These are phyloP conservation scores for Trichoderma lentiforme DNA, from an alignment of 2,329 filamentous ascomycete genomes.

Conservation along the genomic window DNA sequence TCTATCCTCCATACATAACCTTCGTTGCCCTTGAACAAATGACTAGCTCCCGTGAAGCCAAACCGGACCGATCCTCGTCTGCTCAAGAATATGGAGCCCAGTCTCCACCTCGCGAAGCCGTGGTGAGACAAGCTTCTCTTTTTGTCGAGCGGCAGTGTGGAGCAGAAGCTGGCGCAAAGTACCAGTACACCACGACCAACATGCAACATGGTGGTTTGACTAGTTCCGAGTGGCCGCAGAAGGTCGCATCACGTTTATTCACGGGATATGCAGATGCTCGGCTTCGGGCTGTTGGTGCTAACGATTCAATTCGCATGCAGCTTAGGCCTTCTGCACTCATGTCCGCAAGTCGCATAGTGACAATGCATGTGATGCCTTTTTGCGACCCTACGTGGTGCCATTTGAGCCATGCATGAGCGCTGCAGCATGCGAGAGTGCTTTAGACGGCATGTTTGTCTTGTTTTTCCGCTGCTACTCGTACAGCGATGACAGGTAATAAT, in stretches of 20 bases:
- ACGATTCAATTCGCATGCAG: neutral
- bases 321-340: neutral
- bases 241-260: constrained; percentile 17
- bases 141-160: constrained; percentile 1
- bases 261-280: constrained; percentile 14
- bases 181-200: constrained; percentile 17
- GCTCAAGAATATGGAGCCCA: neutral
- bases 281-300: neutral
- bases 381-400: constrained; percentile 15
- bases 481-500: neutral
- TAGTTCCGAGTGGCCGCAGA: constrained; percentile 1
- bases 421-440: constrained; percentile 1
- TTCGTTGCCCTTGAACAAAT: neutral
- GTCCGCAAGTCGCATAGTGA: constrained; percentile 1
- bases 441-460: neutral
- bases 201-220: constrained; percentile 11
- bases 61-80: constrained; percentile 11
- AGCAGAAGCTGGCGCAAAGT: constrained; percentile 1
- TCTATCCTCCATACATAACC: neutral
- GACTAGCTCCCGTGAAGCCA: constrained; percentile 8
- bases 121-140: constrained; percentile 2
- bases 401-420: constrained; percentile 13
- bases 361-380: constrained; percentile 18
- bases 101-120: neutral
- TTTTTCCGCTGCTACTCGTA: neutral